These are phyloP conservation scores for Themeda triandra DNA, from an alignment of 176 grass and related monocot species.

Conservation along the genomic window DNA sequence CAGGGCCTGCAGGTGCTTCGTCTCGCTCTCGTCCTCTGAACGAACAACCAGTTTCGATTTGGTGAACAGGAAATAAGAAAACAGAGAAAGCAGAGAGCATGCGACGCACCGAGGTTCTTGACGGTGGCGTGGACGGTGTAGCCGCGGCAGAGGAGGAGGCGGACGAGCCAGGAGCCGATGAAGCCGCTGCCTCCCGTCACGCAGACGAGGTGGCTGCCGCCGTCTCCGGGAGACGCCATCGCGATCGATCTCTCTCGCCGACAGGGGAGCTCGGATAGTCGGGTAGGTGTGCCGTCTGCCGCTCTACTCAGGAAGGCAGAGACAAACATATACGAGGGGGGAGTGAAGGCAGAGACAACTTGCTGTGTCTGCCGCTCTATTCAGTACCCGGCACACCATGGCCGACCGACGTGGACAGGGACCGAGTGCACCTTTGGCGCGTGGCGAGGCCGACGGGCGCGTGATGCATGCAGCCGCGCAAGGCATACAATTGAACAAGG, in stretches of 20 bases:
- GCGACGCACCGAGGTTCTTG: conserved; percentile 44
- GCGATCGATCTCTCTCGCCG: neutral
- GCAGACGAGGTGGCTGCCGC: conserved; percentile 32
- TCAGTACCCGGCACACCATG: neutral
- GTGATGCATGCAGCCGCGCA: too few species aligned
- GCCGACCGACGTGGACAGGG: neutral
- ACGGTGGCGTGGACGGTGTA: conserved; percentile 88
- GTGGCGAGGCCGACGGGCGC: neutral
- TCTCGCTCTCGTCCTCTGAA: conserved; percentile 60
- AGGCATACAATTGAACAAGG: too few species aligned
- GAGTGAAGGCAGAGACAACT: too few species aligned
- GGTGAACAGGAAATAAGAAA: too few species aligned
- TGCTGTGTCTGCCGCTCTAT: too few species aligned
- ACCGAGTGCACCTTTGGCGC: neutral
- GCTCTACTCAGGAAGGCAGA: neutral
- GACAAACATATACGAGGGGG: too few species aligned
- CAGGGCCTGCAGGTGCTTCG: conserved; percentile 49
- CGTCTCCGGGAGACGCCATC: conserved; percentile 1
- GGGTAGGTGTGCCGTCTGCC: neutral
- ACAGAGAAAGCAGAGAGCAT: neutral
- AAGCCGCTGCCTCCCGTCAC: conserved; percentile 84
- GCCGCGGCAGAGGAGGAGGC: conserved; percentile 58
- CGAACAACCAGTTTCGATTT: neutral
- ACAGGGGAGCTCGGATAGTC: neutral
- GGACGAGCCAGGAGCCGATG: conserved; percentile 84